A percentile compares a stretch with the other conserved stretches of the same genome.
These are phyloP conservation scores for Cryptococcus wingfieldii DNA, from an alignment of 1,284 basidiomycete species.

Conservation along the genomic window DNA sequence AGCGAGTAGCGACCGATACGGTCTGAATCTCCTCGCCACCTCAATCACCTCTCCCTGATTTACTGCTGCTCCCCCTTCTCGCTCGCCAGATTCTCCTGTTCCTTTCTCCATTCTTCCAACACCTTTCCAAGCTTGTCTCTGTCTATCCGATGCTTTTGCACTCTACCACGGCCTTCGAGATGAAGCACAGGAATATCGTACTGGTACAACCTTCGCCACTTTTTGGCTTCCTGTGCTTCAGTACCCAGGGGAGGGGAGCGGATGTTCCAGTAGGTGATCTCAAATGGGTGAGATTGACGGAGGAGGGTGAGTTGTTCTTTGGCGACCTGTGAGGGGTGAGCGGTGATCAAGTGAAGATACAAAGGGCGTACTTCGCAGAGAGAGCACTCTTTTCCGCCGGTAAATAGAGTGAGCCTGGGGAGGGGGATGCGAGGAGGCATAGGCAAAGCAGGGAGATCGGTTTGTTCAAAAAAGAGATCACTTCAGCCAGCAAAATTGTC, in stretches of 20 bases:
- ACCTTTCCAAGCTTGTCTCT: conserved; percentile 22
- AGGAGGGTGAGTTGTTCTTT: conserved; percentile 38
- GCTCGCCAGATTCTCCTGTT: conserved; percentile 6
- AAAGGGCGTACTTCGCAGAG: conserved; percentile 42
- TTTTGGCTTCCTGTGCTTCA: conserved; percentile 32
- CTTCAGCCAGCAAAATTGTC: too few relatives aligned
- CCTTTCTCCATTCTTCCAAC: conserved; percentile 34
- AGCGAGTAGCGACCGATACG: neutral
- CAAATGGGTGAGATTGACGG: conserved; percentile 38
- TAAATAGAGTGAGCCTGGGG: conserved; percentile 44
- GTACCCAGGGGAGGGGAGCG: conserved; percentile 36
- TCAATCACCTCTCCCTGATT: neutral
- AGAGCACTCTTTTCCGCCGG: conserved; percentile 47
- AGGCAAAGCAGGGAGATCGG: neutral
- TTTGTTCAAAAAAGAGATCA: too few relatives aligned
- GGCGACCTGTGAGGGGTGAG: conserved; percentile 27
- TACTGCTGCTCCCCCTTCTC: neutral
- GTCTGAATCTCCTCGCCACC: neutral
- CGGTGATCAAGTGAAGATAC: neutral
- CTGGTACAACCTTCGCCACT: conserved; percentile 45
- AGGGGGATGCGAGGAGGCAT: conserved; percentile 38
- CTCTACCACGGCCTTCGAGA: conserved; percentile 29
- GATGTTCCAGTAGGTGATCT: conserved; percentile 42
- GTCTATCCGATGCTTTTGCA: conserved; percentile 47
- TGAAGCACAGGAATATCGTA: conserved; percentile 49